phyloP scores from a whole-genome alignment of 2,329 filamentous ascomycete genomes.

The Cladophialophora yegresii region DNA sequence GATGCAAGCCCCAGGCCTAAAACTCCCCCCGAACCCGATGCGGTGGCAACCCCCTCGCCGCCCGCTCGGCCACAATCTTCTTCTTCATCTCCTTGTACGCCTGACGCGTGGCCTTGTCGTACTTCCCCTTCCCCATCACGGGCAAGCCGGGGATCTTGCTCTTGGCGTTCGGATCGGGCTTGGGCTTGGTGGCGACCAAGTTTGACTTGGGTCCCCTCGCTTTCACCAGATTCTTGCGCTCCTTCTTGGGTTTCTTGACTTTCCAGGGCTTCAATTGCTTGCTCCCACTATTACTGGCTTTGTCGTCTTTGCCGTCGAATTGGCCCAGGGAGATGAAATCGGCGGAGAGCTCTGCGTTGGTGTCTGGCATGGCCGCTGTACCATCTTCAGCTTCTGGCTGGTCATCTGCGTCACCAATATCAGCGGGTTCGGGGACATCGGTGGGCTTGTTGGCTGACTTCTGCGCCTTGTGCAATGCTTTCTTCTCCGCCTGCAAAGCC shows the following conservation, averaged over 20 bases:
- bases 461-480: slow-evolving; percentile 13
- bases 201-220: slow-evolving; percentile 28
- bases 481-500: slow-evolving; percentile 6
- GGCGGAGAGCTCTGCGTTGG: slow-evolving; percentile 14
- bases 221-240: slow-evolving; percentile 30
- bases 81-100: slow-evolving; percentile 27
- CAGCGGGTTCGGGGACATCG: background rate
- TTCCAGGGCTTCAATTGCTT: slow-evolving; percentile 21
- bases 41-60: background rate
- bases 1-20: background rate
- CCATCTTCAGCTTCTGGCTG: background rate
- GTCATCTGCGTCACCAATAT: slow-evolving; percentile 2
- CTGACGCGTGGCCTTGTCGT: slow-evolving; percentile 25
- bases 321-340: slow-evolving; percentile 27
- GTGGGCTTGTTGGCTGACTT: slow-evolving; percentile 14
- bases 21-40: background rate
- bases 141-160: slow-evolving; percentile 24
- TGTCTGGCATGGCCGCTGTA: background rate
- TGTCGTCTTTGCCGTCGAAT: slow-evolving; percentile 1
- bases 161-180: slow-evolving; percentile 17
- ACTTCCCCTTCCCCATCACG: slow-evolving; percentile 27
- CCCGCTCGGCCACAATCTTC: slow-evolving; percentile 14
- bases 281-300: background rate
- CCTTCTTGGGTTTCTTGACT: slow-evolving; percentile 28
- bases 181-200: slow-evolving; percentile 21